phyloP scores from a whole-genome alignment of 2,329 filamentous ascomycete species.

The Escovopsis sp. region DNA sequence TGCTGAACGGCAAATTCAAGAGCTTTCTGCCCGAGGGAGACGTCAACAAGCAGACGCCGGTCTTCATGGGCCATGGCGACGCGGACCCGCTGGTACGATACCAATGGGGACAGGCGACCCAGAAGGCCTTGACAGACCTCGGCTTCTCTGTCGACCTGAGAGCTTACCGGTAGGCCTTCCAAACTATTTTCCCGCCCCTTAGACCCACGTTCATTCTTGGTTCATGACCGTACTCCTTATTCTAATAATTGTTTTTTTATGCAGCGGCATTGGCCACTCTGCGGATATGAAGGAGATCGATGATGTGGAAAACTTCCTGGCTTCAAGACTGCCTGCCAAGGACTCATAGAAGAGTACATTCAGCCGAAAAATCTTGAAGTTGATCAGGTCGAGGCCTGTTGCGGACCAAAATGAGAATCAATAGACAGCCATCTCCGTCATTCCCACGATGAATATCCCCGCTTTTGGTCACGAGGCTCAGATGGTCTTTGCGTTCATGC shows the following conservation, averaged over 20 bases:
- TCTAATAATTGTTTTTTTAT: neutral
- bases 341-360: neutral
- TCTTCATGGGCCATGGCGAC: constrained; percentile 76
- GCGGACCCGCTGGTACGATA: constrained; percentile 56
- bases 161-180: constrained; percentile 48
- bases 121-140: constrained; percentile 47
- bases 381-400: no score
- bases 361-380: no score
- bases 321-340: constrained; percentile 27
- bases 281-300: constrained; percentile 68
- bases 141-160: constrained; percentile 65
- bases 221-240: neutral
- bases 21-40: constrained; percentile 20
- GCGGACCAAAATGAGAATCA: no score
- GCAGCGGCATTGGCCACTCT: constrained; percentile 57
- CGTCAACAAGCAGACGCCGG: constrained; percentile 49
- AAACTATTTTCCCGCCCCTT: neutral
- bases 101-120: constrained; percentile 51
- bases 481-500: no score
- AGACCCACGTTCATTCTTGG: neutral
- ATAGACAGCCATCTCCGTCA: no score
- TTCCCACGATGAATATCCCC: no score
- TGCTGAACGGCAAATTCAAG: constrained; percentile 40
- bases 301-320: constrained; percentile 54
- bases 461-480: no score